Evolutionary conservation across 768 basidiomycete genomes (phyloP).

Genomic region (Termitomyces sp.): DNA sequence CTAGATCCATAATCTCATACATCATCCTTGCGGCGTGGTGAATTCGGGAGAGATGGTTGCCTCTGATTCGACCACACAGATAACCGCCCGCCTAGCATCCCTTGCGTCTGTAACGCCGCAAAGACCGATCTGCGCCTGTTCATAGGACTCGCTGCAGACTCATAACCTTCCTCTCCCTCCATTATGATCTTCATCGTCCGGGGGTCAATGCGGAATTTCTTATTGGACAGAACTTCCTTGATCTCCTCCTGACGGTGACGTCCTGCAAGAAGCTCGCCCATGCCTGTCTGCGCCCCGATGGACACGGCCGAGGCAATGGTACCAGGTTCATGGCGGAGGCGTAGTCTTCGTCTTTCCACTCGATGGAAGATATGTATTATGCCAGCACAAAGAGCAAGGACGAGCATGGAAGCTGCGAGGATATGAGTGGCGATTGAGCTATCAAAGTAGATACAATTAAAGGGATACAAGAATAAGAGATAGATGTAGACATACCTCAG

Average conservation of each 20-base stretch:
- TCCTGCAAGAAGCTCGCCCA: slow-evolving; percentile 39
- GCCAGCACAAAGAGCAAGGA: slow-evolving; percentile 37
- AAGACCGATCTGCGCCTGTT: slow-evolving; percentile 28
- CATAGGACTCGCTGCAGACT: slow-evolving; percentile 28
- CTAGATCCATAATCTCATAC: neutral
- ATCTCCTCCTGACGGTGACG: slow-evolving; percentile 36
- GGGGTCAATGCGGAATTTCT: slow-evolving; percentile 47
- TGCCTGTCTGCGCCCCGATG: slow-evolving; percentile 45
- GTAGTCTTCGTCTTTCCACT: slow-evolving; percentile 35
- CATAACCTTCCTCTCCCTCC: slow-evolving; percentile 47
- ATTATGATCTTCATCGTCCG: slow-evolving; percentile 46
- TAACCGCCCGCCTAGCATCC: slow-evolving; percentile 1
- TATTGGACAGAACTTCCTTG: slow-evolving; percentile 32
- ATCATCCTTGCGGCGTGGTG: slow-evolving; percentile 1
- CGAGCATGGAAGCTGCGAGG: slow-evolving; percentile 33
- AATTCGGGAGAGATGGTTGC: slow-evolving; percentile 2
- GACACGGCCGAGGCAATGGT: slow-evolving; percentile 54
- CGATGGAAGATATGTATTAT: slow-evolving; percentile 45
- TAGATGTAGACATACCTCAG: slow-evolving; percentile 31
- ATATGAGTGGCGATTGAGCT: slow-evolving; percentile 41
- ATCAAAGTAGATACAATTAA: neutral
- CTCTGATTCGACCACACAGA: slow-evolving; percentile 3
- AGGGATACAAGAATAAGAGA: neutral
- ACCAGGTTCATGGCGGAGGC: slow-evolving; percentile 42
- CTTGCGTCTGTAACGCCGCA: slow-evolving; percentile 23